Conservation (phyloP, 2,329 filamentous ascomycete genomes). For the Ceratocystis eucalypticola region DNA sequence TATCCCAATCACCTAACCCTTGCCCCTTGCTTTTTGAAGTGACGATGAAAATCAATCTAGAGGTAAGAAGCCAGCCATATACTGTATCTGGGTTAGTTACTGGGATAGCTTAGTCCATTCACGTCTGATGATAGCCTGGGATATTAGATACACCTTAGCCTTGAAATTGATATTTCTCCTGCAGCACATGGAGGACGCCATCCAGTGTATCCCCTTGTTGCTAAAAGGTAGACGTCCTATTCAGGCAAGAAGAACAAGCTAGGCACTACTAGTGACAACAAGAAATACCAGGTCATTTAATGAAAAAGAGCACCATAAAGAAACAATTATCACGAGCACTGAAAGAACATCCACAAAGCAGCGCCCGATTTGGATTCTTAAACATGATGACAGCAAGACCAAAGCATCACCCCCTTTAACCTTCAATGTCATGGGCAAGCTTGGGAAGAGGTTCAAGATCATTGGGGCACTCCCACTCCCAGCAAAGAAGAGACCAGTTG, state of each 20-base stretch:
- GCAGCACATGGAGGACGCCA: background rate
- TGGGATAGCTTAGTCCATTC: background rate
- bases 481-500: conserved; percentile 74
- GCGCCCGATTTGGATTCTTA: background rate
- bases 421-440: conserved; percentile 16
- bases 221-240: background rate
- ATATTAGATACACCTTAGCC: background rate
- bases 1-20: too few species aligned
- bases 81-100: too few species aligned
- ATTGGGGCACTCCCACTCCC: conserved; percentile 52
- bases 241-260: background rate
- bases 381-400: background rate
- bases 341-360: background rate
- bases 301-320: background rate
- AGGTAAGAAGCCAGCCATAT: too few species aligned
- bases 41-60: too few species aligned
- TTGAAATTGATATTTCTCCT: background rate
- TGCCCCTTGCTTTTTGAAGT: too few species aligned
- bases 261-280: background rate
- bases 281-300: background rate
- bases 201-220: background rate
- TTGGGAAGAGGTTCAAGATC: conserved; percentile 26
- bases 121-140: background rate
- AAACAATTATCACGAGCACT: background rate
- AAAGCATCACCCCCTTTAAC: conserved; percentile 19